Conservation (phyloP, 2,329 filamentous ascomycete species). For the Thielaviopsis euricoi region DNA sequence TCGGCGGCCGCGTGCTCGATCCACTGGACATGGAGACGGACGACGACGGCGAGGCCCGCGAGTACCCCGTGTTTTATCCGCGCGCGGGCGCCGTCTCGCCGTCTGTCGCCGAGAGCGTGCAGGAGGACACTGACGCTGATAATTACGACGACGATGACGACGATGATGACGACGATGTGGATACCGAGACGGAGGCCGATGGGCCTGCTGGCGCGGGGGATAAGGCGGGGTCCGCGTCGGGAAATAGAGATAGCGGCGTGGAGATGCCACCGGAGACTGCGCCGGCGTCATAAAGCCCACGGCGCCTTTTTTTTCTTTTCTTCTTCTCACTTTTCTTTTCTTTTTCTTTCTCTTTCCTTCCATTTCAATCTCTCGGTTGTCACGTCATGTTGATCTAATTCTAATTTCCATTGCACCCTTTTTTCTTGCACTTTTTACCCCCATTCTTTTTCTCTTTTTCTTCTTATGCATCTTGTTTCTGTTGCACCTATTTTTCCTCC, state of each 20-base stretch:
- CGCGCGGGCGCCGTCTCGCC: slow-evolving; percentile 8
- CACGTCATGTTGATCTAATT: background rate
- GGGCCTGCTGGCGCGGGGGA: background rate
- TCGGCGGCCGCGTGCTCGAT: slow-evolving; percentile 65
- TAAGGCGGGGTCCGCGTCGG: background rate
- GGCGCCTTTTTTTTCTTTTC: background rate
- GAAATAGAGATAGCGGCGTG: slow-evolving; percentile 7
- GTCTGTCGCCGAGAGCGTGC: slow-evolving; percentile 6
- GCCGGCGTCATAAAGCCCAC: background rate
- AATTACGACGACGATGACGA: slow-evolving; percentile 13
- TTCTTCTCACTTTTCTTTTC: background rate
- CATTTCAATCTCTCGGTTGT: background rate
- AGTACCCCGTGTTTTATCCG: slow-evolving; percentile 11
- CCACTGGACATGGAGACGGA: slow-evolving; percentile 44
- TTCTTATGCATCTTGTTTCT: background rate
- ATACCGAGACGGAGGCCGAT: slow-evolving; percentile 11
- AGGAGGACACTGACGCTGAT: slow-evolving; percentile 16
- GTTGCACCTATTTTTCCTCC: slow-evolving; percentile 8
- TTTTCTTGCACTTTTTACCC: background rate
- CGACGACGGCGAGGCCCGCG: slow-evolving; percentile 10
- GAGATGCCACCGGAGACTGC: background rate
- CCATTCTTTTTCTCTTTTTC: background rate
- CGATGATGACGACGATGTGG: slow-evolving; percentile 17
- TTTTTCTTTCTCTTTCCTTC: background rate
- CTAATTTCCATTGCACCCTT: slow-evolving; percentile 8